A percentile compares a stretch with the other conserved stretches of the same genome.
Evolutionary conservation across 2,329 filamentous ascomycete species (phyloP).

Genomic region (Fusarium verticillioides): DNA sequence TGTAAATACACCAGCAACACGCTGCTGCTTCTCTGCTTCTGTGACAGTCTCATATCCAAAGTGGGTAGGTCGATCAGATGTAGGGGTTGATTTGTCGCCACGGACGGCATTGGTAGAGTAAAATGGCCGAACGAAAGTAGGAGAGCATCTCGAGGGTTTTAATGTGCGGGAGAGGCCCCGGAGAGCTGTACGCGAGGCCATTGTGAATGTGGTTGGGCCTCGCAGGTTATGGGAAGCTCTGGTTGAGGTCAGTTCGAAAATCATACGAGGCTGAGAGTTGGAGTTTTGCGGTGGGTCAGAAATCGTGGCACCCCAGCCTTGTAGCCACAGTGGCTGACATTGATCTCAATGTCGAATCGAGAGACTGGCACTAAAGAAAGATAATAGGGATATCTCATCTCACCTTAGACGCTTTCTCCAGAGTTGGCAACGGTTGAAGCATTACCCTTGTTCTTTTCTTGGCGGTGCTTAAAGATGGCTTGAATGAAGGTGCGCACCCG

Average conservation of each 20-base stretch:
- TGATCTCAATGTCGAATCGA: neutral
- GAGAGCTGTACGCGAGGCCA: constrained; percentile 48
- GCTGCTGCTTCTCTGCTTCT: constrained; percentile 76
- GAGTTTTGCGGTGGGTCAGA: constrained; percentile 39
- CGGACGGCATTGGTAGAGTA: constrained; percentile 43
- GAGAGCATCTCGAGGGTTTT: constrained; percentile 25
- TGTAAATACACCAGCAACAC: constrained; percentile 90
- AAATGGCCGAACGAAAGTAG: constrained; percentile 43
- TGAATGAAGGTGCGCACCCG: constrained; percentile 47
- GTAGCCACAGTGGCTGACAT: constrained; percentile 38
- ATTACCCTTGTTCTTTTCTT: constrained; percentile 10
- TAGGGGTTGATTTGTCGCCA: constrained; percentile 46
- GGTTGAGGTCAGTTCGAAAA: constrained; percentile 39
- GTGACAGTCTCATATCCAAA: constrained; percentile 91
- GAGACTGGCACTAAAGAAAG: neutral
- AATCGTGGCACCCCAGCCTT: constrained; percentile 37
- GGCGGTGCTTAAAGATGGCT: constrained; percentile 39
- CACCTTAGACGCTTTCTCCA: constrained; percentile 27
- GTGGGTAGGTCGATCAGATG: constrained; percentile 75
- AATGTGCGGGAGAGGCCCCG: constrained; percentile 43
- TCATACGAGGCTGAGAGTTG: constrained; percentile 46
- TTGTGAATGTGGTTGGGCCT: constrained; percentile 32
- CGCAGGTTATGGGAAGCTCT: constrained; percentile 22
- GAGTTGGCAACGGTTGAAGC: constrained; percentile 19
- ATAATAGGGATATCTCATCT: neutral